phyloP scores from a whole-genome alignment of 2,329 filamentous ascomycete genomes.

The Zalaria obscura region DNA sequence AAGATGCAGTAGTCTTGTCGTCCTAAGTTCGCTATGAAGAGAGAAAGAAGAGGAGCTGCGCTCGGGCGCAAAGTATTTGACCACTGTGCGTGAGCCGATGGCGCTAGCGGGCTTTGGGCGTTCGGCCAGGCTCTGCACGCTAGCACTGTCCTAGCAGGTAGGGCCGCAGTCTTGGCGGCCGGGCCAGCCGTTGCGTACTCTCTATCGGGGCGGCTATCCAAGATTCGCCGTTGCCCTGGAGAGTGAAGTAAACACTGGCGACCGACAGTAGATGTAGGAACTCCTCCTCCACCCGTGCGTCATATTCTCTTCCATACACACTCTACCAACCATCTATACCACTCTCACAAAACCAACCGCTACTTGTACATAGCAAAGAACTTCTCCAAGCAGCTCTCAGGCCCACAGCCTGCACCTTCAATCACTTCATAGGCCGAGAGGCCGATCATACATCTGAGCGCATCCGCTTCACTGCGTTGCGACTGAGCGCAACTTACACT shows the following conservation, averaged over 20 bases:
- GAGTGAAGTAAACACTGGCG: too few species aligned
- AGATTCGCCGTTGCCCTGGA: too few species aligned
- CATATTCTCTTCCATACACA: background rate
- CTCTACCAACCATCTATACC: background rate
- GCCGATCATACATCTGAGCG: background rate
- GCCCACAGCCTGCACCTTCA: conserved; percentile 1
- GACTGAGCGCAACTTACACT: conserved; percentile 30
- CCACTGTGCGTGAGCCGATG: too few species aligned
- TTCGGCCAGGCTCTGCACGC: too few species aligned
- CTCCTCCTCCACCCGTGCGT: too few species aligned
- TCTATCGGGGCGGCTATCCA: too few species aligned
- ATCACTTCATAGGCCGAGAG: conserved; percentile 2
- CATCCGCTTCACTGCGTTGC: conserved; percentile 1
- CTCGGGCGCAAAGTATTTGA: too few species aligned
- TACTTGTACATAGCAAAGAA: background rate
- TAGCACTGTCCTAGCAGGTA: too few species aligned
- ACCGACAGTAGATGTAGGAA: too few species aligned
- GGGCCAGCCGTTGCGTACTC: too few species aligned
- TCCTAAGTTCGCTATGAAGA: conserved; percentile 8
- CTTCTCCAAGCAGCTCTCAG: background rate
- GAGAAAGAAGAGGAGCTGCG: conserved; percentile 1
- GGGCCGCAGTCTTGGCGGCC: too few species aligned
- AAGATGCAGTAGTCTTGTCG: conserved; percentile 1
- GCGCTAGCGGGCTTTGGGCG: too few species aligned
- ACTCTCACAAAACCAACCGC: background rate